These are phyloP conservation scores for Phaeoacremonium minimum DNA, from an alignment of 2,329 filamentous ascomycete genomes.

Conservation along the genomic window DNA sequence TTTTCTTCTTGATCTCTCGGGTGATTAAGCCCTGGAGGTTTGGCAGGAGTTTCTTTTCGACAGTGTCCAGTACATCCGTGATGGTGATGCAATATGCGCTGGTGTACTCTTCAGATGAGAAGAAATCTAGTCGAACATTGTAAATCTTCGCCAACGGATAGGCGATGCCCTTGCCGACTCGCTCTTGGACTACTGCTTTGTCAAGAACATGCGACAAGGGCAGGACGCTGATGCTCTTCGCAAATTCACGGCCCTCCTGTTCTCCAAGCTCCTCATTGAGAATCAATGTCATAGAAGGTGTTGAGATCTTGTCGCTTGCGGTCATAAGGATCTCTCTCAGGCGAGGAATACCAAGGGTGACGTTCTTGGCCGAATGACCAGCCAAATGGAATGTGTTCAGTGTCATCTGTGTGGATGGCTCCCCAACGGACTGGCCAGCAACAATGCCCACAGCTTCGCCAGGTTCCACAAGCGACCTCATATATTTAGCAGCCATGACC, in stretches of 20 bases:
- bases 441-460: constrained; percentile 97
- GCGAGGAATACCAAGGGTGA: constrained; percentile 96
- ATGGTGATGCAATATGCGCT: constrained; percentile 79
- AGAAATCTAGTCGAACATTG: constrained; percentile 77
- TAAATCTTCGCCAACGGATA: constrained; percentile 77
- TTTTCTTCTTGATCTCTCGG: constrained; percentile 81
- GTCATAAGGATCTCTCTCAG: constrained; percentile 98
- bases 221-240: constrained; percentile 86
- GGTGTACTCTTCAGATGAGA: constrained; percentile 77
- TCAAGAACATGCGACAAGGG: constrained; percentile 82
- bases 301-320: constrained; percentile 82
- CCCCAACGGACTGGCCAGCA: constrained; percentile 92
- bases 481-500: constrained; percentile 86
- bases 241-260: constrained; percentile 71
- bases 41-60: constrained; percentile 78
- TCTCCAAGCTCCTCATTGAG: constrained; percentile 68
- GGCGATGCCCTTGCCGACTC: constrained; percentile 65
- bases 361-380: constrained; percentile 96
- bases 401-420: constrained; percentile 98
- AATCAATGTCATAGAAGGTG: constrained; percentile 82
- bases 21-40: constrained; percentile 66
- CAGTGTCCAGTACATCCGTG: constrained; percentile 69
- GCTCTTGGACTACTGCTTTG: constrained; percentile 74
- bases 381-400: constrained; percentile 99
- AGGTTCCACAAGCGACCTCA: constrained; percentile 86